A percentile compares a stretch with the other conserved stretches of the same genome.
phyloP scores from a whole-genome alignment of 345 rosid species.

The Adansonia digitata region DNA sequence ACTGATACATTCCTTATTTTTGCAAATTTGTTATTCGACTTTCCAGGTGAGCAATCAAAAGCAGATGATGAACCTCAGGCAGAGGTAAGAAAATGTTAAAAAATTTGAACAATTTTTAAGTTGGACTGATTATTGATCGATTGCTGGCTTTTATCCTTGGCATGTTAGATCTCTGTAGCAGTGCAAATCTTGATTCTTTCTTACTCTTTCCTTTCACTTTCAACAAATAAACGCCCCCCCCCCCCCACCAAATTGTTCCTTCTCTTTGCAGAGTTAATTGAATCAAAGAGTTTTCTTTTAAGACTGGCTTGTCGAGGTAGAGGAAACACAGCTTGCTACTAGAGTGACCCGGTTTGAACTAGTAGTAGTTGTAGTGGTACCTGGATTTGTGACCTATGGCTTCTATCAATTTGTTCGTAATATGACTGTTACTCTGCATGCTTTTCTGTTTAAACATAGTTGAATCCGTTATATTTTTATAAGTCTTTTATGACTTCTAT shows the following conservation, averaged over 20 bases:
- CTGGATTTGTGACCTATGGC: slow-evolving; percentile 1
- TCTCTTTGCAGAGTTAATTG: slow-evolving; percentile 4
- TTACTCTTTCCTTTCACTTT: neutral
- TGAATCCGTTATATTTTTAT: neutral
- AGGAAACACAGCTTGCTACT: neutral
- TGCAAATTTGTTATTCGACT: neutral
- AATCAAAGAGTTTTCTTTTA: neutral
- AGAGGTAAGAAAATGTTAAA: slow-evolving; percentile 11
- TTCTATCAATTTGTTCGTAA: neutral
- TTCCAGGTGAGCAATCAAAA: slow-evolving; percentile 6
- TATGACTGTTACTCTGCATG: neutral
- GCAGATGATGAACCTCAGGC: slow-evolving; percentile 8
- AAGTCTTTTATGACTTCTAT: neutral
- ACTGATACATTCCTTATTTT: neutral
- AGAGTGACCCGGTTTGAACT: neutral
- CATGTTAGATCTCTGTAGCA: neutral
- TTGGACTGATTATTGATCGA: neutral
- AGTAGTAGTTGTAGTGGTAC: neutral
- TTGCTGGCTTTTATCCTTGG: neutral
- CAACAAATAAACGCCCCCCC: neutral
- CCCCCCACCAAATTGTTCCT: neutral
- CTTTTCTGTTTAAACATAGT: neutral
- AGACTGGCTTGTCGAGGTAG: neutral
- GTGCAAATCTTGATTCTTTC: neutral
- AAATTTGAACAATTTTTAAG: neutral